phyloP scores from a whole-genome alignment of 2,329 filamentous ascomycete genomes.

The Beauveria brongniartii region DNA sequence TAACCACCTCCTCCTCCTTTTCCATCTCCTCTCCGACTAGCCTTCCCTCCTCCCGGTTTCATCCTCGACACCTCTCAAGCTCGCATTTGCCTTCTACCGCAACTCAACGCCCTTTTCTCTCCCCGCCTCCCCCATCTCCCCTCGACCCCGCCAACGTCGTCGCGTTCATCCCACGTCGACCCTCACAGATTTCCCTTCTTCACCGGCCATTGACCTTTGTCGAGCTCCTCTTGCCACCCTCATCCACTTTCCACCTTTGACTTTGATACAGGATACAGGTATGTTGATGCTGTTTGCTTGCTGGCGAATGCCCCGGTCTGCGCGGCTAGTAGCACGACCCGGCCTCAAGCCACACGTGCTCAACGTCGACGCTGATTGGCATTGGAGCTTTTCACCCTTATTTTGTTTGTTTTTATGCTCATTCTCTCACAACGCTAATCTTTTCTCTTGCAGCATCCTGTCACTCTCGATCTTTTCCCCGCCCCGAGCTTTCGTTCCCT shows the following conservation, averaged over 20 bases:
- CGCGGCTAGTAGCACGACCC: neutral
- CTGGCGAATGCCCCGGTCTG: neutral
- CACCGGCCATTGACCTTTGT: slow-evolving; percentile 21
- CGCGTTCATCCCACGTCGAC: slow-evolving; percentile 9
- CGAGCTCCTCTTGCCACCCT: neutral
- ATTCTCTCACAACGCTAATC: neutral
- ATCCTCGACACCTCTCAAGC: slow-evolving; percentile 4
- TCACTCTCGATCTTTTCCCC: neutral
- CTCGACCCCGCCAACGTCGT: slow-evolving; percentile 19
- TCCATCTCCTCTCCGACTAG: slow-evolving; percentile 13
- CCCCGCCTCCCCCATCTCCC: slow-evolving; percentile 16
- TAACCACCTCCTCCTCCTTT: slow-evolving; percentile 15
- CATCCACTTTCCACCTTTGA: neutral
- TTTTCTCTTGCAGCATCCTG: neutral
- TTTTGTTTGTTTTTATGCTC: neutral
- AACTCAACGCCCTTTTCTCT: slow-evolving; percentile 14
- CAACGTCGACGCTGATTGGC: neutral
- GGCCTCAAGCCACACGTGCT: slow-evolving; percentile 9
- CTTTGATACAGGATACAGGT: slow-evolving; percentile 5
- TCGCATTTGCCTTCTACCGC: slow-evolving; percentile 13
- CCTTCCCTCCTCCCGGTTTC: slow-evolving; percentile 16
- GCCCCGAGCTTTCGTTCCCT: slow-evolving; percentile 1
- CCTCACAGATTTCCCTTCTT: slow-evolving; percentile 1
- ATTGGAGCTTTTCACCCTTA: neutral
- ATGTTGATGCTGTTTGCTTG: neutral